Base-by-base conservation (phyloP, 75 land plant genomes). In the Isoetes taiwanensis region DNA sequence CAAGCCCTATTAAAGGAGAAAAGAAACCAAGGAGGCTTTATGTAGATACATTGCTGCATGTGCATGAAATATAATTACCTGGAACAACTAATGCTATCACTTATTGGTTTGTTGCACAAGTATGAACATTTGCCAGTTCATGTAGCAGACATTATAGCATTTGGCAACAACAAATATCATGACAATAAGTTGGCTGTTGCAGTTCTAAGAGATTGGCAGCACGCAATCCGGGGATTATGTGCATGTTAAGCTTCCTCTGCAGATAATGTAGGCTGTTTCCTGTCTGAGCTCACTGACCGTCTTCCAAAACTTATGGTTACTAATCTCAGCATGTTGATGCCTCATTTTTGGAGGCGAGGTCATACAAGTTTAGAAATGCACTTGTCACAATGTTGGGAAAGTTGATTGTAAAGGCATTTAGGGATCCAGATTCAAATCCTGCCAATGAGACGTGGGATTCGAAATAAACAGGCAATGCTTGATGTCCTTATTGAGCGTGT, bases 331-430 rank as follows among this genome's bases (percentile, higher is more conserved):
- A 35, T 94, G 12, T 43, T 94, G 61, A 69, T 82, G n/a, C 84
- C 87, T 1, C 96, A 94, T 58, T 80, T n/a, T 94, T 69, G 99
- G 85, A 24, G 96, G 99, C 28, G 91, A 94, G n/a, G 43, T 84
- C 99, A 6, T 85, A 94, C 61, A 89, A 89, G 63, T 85, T 94
- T 34, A 62, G 99, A 40, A 94, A 81, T 71, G 81, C 91, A 32
- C 74, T 94, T 24, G 77, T 89, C 46, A 80, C 83, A 29, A 87
- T 94, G 31, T 57, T 94, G 61, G 99, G 99, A 1, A 94, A 80
- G 58, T 61, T 94, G 37, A 64, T 89, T 61, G 72, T 66, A 0
- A 89, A 85, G 64, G 96, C 89, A 42, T 81, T 69, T 50, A 83
- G 75, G 28, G 94, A 91, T 58, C 52, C 72, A 42, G 80, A 81